Evolutionary conservation across 164 flowering plant species (phyloP).

Genomic region (Taxillus chinensis): DNA sequence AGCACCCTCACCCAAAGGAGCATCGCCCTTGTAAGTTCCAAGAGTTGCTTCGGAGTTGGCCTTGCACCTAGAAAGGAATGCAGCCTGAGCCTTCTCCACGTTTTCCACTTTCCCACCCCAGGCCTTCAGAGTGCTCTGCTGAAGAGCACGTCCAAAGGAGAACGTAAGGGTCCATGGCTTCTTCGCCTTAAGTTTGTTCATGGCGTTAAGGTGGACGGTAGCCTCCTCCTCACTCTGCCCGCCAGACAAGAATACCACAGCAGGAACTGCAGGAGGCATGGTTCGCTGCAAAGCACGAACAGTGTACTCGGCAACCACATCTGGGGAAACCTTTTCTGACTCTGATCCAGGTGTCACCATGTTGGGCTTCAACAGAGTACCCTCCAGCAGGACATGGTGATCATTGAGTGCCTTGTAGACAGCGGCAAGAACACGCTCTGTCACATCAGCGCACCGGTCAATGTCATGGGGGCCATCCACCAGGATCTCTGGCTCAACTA

Average conservation of each 20-base stretch:
- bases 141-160: conserved; percentile 76
- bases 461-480: conserved; percentile 72
- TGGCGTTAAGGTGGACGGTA: conserved; percentile 56
- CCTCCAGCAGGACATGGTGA: conserved; percentile 73
- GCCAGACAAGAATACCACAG: conserved; percentile 65
- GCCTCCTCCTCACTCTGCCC: conserved; percentile 86
- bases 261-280: conserved; percentile 74
- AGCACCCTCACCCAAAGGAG: conserved; percentile 46
- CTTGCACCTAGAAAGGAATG: conserved; percentile 55
- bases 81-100: conserved; percentile 46
- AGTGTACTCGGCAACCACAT: conserved; percentile 64
- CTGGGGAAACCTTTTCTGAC: conserved; percentile 45
- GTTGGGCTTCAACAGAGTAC: conserved; percentile 73
- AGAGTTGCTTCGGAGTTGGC: conserved; percentile 76
- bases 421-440: conserved; percentile 71
- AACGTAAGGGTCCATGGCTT: conserved; percentile 74
- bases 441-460: conserved; percentile 51
- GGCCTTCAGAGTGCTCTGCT: conserved; percentile 73
- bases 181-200: conserved; percentile 63
- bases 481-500: conserved; percentile 81
- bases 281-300: conserved; percentile 58
- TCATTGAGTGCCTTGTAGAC: conserved; percentile 74
- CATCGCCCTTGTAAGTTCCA: conserved; percentile 63
- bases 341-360: conserved; percentile 86
- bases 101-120: conserved; percentile 74